Percentiles rank a stretch among this genome's conserved stretches.
These are phyloP conservation scores for Colletotrichum ledebouriae DNA, from an alignment of 2,329 filamentous ascomycete genomes.

Conservation along the genomic window DNA sequence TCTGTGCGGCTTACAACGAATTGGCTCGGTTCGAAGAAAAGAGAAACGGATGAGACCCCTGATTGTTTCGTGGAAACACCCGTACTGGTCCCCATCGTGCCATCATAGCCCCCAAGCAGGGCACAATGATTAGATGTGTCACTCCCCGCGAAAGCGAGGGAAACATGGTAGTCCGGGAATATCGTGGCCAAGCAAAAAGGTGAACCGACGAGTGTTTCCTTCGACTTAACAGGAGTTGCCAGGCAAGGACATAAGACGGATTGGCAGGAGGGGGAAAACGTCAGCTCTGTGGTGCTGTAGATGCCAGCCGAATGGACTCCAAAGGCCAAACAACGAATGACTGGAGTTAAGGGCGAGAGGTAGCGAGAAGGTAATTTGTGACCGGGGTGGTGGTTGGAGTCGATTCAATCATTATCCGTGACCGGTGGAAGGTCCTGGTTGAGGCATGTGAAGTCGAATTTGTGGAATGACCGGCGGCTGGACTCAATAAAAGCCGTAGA, in stretches of 20 bases:
- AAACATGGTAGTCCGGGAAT: neutral
- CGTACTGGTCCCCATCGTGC: neutral
- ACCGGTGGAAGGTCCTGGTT: neutral
- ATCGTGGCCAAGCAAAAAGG: constrained; percentile 12
- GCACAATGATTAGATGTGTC: too few relatives aligned
- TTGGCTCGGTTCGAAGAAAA: constrained; percentile 19
- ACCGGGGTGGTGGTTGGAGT: constrained; percentile 7
- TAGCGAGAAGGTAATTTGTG: neutral
- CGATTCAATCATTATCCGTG: constrained; percentile 28
- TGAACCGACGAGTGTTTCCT: constrained; percentile 28
- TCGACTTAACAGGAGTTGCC: constrained; percentile 30
- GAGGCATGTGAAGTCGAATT: neutral
- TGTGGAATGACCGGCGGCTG: constrained; percentile 14
- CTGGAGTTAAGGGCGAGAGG: neutral
- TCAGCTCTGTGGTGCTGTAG: constrained; percentile 18
- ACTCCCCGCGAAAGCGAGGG: neutral
- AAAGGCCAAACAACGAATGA: constrained; percentile 4
- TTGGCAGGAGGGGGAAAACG: constrained; percentile 17
- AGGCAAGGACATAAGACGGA: constrained; percentile 23
- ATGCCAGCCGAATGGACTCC: constrained; percentile 17
- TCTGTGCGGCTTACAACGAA: constrained; percentile 26
- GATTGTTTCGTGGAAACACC: constrained; percentile 34
- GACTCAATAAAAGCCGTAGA: constrained; percentile 21
- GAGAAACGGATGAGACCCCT: constrained; percentile 18
- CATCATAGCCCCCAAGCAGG: neutral